Evolutionary conservation across 78 protist species (phyloP), one percentile per base, ranked within the genome.

Genomic region (Polysphondylium violaceum): DNA sequence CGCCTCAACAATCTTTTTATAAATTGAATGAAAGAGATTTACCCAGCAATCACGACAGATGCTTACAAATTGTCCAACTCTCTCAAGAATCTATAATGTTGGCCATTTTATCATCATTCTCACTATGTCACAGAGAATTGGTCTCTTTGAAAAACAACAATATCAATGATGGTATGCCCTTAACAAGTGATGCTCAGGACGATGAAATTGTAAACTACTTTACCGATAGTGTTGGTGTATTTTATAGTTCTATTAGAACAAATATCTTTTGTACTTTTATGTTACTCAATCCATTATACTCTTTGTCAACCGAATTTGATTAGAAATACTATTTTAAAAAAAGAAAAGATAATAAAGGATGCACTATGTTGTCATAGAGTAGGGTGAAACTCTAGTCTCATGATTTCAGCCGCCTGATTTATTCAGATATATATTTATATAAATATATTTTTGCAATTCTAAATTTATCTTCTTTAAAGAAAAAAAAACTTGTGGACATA

Each of bases 31-130:
- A 65, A 38, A 65, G 73, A 65, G 40, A 38, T 65, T 38, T 73
- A 33, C 77, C 77, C 50, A 27, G 12, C n/a, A 25, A 33, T 9
- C 17, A 58, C n/a, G 89, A 81, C 16, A n/a, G 89, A 40, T 65
- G 89, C 16, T 31, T 40, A 21, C 77, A 65, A 23, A 41, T 81
- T 14, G 27, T 81, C 40, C 76, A 81, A 36, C 36, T 68, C 38
- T 81, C 89, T 7, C 89, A 81, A 68, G 89, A 81, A 6, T 40
- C 41, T 21, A 44, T 81, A 5, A 81, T 81, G 89, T 14, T 81
- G 16, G 6, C 89, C 9, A 59, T 56, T 7, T 33, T 81, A 59
- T 65, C 89, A 7, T n/a, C 43, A 1, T 81, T 81, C 27, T 25
- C 76, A 11, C 23, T 81, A 14, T 81, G 71, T 16, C 41, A 23